Evolutionary conservation across 306 rosid species (phyloP).

Genomic region (barrel medic (Medicago truncatula)): MtrunA17r5.0-ANR NC_053043.1:34564001-34564500

Average conservation of each 20-base stretch:
- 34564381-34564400: too few species aligned
- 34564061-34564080: constrained; percentile 1
- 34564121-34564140: constrained; percentile 40
- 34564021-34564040: constrained; percentile 48
- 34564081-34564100: constrained; percentile 44
- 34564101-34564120: constrained; percentile 32
- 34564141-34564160: constrained; percentile 40
- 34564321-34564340: constrained; percentile 33
- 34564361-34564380: too few species aligned
- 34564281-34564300: constrained; percentile 36
- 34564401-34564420: too few species aligned
- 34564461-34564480: too few species aligned
- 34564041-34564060: constrained; percentile 45
- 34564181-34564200: constrained; percentile 43
- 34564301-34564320: constrained; percentile 19
- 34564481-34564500: too few species aligned
- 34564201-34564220: constrained; percentile 34
- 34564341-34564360: too few species aligned
- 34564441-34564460: too few species aligned
- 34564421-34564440: too few species aligned
- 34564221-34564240: constrained; percentile 36
- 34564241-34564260: constrained; percentile 36
- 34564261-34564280: constrained; percentile 26
- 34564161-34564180: constrained; percentile 40
- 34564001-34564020: constrained; percentile 42